Evolutionary conservation across 139 green algal species (phyloP), one percentile per base, ranked within the genome.

Genomic region (Eudorina sp.): DNA sequence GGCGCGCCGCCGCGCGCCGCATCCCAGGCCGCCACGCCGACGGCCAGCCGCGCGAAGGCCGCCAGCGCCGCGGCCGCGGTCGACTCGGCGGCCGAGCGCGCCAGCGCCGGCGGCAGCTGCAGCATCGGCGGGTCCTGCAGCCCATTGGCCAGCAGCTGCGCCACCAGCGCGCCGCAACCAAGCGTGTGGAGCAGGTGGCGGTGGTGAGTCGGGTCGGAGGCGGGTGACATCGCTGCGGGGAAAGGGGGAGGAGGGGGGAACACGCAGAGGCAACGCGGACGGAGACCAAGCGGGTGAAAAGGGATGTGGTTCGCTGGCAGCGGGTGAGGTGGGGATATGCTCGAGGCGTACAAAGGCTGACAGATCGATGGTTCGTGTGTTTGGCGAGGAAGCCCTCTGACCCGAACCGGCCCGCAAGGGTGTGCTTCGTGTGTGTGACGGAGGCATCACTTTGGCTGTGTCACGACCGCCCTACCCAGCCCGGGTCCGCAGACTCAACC

Each of bases 71-170:
- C 34, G 0, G 79, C 53, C 34, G 75, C 60, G n/a, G n/a, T n/a
- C n/a, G n/a, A n/a, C 7, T 13, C 48, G 25, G 36, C 60, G 78
- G 5, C 86, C 86, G 2, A 86, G 29, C 13, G 2, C n/a, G n/a
- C n/a, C n/a, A n/a, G 2, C 7, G 77, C 14, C 16, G 5, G 13
- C 7, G 23, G 46, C 40, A 91, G 80, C 4, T 70, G 53, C 70
- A 91, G 53, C 72, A 88, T 34, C 70, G 74, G 53, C 19, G 79
- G 69, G 34, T 91, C 88, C 73, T 89, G 88, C 64, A 83, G 62
- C 8, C 40, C 25, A 53, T 89, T 48, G 16, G 43, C 46, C 46
- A 77, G 51, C 83, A 84, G 43, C 53, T 86, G 86, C 2, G 68
- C 77, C 16, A 43, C 68, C 51, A 90, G 36, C 18, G 40, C 25